phyloP scores from a whole-genome alignment of 2,329 filamentous ascomycete species.

The Botrytis squamosa region DNA sequence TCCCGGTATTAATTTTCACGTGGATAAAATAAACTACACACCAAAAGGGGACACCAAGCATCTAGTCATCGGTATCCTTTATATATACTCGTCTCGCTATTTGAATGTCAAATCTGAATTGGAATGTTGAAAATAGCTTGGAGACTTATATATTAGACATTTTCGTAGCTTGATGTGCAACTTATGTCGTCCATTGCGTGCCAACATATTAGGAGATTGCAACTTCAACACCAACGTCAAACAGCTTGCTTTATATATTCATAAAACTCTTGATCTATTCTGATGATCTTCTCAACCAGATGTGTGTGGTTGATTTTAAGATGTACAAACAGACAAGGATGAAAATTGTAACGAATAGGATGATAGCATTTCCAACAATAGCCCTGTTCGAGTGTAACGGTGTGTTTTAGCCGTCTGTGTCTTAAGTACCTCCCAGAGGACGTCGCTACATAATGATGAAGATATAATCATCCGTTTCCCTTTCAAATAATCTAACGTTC shows the following conservation, averaged over 20 bases:
- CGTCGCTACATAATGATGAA: not conserved
- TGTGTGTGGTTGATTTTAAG: not conserved
- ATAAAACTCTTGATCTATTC: not conserved
- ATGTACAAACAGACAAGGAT: slow-evolving; percentile 5
- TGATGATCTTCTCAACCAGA: not conserved
- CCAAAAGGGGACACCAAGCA: not conserved
- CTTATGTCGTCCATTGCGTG: not conserved
- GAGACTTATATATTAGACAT: not conserved
- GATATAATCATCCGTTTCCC: not conserved
- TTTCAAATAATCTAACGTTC: not conserved
- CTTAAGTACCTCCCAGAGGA: not conserved
- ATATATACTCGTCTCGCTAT: not conserved
- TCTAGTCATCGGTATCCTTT: not conserved
- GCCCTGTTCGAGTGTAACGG: slow-evolving; percentile 1
- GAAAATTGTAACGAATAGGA: not conserved
- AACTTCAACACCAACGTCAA: not conserved
- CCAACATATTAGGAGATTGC: not conserved
- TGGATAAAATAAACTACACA: not conserved
- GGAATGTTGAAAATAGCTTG: not conserved
- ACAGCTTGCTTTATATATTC: not conserved
- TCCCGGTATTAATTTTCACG: not conserved
- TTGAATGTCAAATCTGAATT: not conserved
- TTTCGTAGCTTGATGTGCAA: not conserved
- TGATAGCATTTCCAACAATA: not conserved
- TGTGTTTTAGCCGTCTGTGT: not conserved